These are phyloP conservation scores for Salix udensis DNA, from an alignment of 345 rosid species.

Conservation along the genomic window DNA sequence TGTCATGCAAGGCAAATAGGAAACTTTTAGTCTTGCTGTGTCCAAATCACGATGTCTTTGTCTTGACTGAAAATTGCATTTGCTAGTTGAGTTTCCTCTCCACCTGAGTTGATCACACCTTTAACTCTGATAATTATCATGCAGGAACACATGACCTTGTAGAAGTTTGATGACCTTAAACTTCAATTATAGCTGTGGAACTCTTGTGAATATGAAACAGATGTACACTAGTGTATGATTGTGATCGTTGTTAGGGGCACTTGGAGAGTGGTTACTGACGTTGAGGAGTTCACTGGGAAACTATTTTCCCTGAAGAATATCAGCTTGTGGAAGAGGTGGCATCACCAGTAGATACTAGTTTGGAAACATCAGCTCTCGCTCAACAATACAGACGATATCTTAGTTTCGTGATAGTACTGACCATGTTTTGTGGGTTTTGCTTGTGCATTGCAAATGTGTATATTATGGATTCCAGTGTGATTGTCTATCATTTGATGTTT, in stretches of 20 bases:
- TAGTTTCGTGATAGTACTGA: constrained; percentile 26
- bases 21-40: not conserved
- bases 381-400: constrained; percentile 16
- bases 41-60: no score
- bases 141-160: constrained; percentile 2
- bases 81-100: not conserved
- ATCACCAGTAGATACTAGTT: constrained; percentile 24
- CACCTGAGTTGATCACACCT: not conserved
- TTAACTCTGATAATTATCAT: not conserved
- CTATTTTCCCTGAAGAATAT: constrained; percentile 14
- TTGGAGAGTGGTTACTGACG: constrained; percentile 24
- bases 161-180: constrained; percentile 1
- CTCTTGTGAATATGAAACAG: constrained; percentile 45
- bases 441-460: constrained; percentile 20
- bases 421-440: constrained; percentile 26
- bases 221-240: constrained; percentile 38
- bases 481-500: constrained; percentile 10
- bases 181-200: constrained; percentile 1
- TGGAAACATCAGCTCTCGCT: constrained; percentile 11
- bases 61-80: not conserved
- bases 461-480: constrained; percentile 19
- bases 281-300: constrained; percentile 12
- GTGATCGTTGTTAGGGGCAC: constrained; percentile 23
- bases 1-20: not conserved
- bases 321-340: not conserved